Conservation (phyloP, 2,329 filamentous ascomycete species). For the Elsinoe australis region DNA sequence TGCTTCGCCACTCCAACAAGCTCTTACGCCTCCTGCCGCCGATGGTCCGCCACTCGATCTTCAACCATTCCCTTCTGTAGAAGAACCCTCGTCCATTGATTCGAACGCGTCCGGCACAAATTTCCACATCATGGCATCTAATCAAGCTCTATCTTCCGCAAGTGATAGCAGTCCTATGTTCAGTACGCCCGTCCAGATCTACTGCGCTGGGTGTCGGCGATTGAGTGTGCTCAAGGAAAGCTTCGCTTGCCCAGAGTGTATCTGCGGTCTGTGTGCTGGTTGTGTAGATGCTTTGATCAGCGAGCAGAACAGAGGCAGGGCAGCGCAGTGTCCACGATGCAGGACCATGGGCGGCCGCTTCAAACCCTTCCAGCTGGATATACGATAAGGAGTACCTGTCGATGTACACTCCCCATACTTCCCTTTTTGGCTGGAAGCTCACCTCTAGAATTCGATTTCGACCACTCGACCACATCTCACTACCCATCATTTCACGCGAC, state of each 20-base stretch:
- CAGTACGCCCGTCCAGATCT: slow-evolving; percentile 62
- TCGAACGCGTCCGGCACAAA: slow-evolving; percentile 62
- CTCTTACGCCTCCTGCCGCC: slow-evolving; percentile 68
- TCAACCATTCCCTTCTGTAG: slow-evolving; percentile 81
- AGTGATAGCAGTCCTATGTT: slow-evolving; percentile 53
- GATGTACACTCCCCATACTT: background rate
- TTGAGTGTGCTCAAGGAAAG: slow-evolving; percentile 71
- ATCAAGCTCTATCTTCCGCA: slow-evolving; percentile 37
- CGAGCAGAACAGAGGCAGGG: slow-evolving; percentile 61
- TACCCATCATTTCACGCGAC: background rate
- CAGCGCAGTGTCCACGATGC: slow-evolving; percentile 67
- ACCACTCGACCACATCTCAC: no score
- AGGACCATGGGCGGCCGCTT: slow-evolving; percentile 63
- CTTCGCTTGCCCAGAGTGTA: slow-evolving; percentile 92
- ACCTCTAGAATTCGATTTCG: no score
- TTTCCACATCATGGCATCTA: slow-evolving; percentile 49
- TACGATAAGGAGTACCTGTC: slow-evolving; percentile 48
- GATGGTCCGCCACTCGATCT: slow-evolving; percentile 33
- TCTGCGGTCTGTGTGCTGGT: slow-evolving; percentile 81
- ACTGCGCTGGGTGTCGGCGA: slow-evolving; percentile 79
- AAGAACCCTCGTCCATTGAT: slow-evolving; percentile 58
- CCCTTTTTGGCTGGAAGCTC: no score
- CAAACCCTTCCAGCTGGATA: slow-evolving; percentile 78
- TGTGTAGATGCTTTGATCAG: slow-evolving; percentile 76
- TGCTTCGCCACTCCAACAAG: slow-evolving; percentile 83